phyloP scores from a whole-genome alignment of 768 basidiomycete genomes.

The Xerocomellus chrysenteron region DNA sequence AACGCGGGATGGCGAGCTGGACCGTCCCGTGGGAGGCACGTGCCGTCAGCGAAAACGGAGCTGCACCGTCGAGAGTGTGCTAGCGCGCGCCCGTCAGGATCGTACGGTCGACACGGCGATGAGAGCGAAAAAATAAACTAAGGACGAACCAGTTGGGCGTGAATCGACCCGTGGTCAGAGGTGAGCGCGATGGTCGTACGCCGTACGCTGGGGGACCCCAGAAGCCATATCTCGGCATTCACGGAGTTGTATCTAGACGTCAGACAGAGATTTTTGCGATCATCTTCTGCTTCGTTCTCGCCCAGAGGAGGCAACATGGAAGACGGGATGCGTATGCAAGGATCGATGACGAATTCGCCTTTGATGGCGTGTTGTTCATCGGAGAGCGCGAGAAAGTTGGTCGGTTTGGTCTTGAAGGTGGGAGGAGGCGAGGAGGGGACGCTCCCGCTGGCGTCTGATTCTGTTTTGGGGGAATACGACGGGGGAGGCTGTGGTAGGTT shows the following conservation, averaged over 20 bases:
- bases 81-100: neutral
- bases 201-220: constrained; percentile 11
- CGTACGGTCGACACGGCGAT: neutral
- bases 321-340: constrained; percentile 40
- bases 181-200: constrained; percentile 23
- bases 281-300: constrained; percentile 35
- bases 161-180: constrained; percentile 17
- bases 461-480: constrained; percentile 12
- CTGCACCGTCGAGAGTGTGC: constrained; percentile 11
- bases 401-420: constrained; percentile 28
- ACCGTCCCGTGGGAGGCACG: constrained; percentile 13
- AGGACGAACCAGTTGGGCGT: constrained; percentile 20
- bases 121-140: neutral
- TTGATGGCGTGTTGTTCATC: constrained; percentile 6
- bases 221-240: constrained; percentile 40
- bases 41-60: constrained; percentile 19
- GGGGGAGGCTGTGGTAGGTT: constrained; percentile 23
- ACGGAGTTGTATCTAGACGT: constrained; percentile 35
- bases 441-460: neutral
- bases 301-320: constrained; percentile 40
- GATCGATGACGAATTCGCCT: constrained; percentile 44
- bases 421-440: neutral
- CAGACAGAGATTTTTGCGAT: constrained; percentile 40
- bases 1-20: constrained; percentile 15
- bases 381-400: constrained; percentile 22